These are phyloP conservation scores for Tuber brumale DNA, from an alignment of 495 filamentous ascomycete species.

Conservation along the genomic window DNA sequence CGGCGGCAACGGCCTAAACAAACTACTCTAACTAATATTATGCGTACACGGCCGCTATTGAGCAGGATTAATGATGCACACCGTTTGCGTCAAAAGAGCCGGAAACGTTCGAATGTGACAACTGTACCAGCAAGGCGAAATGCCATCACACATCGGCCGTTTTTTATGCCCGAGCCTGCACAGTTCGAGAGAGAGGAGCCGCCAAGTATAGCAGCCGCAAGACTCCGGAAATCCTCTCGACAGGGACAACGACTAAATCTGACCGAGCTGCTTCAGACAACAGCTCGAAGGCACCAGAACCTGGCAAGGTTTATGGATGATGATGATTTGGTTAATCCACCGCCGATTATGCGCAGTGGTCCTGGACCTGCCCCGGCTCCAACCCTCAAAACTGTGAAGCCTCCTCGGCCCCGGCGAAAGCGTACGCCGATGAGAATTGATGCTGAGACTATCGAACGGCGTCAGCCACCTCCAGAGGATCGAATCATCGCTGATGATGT, in stretches of 20 bases:
- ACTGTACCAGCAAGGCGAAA: conserved; percentile 6
- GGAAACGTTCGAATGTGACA: conserved; percentile 8
- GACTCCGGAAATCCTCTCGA: conserved; percentile 19
- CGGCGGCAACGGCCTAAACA: conserved; percentile 5
- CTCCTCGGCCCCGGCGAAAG: conserved; percentile 26
- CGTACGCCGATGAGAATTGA: conserved; percentile 32
- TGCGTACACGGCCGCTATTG: conserved; percentile 16
- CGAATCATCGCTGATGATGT: conserved; percentile 19
- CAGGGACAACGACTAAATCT: conserved; percentile 18
- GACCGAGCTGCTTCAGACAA: conserved; percentile 11
- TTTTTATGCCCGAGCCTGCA: conserved; percentile 18
- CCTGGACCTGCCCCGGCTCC: background rate
- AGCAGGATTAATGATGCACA: background rate
- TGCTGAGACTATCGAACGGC: conserved; percentile 35
- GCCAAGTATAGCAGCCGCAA: conserved; percentile 17
- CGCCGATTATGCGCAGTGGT: background rate
- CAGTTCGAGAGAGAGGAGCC: conserved; percentile 18
- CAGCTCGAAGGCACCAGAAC: conserved; percentile 16
- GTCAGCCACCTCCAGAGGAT: conserved; percentile 35
- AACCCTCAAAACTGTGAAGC: background rate
- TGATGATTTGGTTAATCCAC: conserved; percentile 10
- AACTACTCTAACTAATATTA: conserved; percentile 23
- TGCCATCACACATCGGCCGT: conserved; percentile 17
- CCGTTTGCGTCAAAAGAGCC: conserved; percentile 14
- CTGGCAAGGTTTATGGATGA: conserved; percentile 25